Conservation (phyloP, 2,329 filamentous ascomycete species). For the Beauveria brongniartii region DNA sequence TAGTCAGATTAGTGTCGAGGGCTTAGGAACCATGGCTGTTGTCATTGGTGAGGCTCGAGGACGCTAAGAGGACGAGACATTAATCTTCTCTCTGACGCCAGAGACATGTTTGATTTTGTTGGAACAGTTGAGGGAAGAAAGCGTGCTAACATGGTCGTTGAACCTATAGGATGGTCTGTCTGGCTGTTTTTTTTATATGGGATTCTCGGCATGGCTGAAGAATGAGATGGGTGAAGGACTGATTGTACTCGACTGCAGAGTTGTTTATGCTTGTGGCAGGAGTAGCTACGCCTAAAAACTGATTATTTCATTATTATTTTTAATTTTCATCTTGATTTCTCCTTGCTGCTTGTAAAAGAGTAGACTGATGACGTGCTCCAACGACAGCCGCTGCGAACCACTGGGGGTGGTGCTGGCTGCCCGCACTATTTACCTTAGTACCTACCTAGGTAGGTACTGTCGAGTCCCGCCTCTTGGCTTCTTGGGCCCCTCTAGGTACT, state of each 20-base stretch:
- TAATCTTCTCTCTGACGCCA: conserved; percentile 50
- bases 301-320: background rate
- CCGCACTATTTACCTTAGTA: no score
- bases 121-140: background rate
- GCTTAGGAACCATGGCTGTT: conserved; percentile 24
- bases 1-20: conserved; percentile 58
- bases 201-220: background rate
- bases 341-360: no score
- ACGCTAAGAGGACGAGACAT: conserved; percentile 36
- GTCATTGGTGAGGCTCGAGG: conserved; percentile 24
- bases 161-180: background rate
- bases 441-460: no score
- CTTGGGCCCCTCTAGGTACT: no score
- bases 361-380: no score
- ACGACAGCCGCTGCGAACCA: no score
- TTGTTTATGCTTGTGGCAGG: background rate
- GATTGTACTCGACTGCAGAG: background rate
- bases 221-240: background rate
- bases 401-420: no score
- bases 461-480: no score
- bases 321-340: background rate
- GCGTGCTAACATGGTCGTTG: background rate
- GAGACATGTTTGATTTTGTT: background rate
- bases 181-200: background rate
- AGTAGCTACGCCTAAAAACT: background rate